Evolutionary conservation across 2,329 filamentous ascomycete species (phyloP).

Genomic region (Chaetomiaceae sp.): DNA sequence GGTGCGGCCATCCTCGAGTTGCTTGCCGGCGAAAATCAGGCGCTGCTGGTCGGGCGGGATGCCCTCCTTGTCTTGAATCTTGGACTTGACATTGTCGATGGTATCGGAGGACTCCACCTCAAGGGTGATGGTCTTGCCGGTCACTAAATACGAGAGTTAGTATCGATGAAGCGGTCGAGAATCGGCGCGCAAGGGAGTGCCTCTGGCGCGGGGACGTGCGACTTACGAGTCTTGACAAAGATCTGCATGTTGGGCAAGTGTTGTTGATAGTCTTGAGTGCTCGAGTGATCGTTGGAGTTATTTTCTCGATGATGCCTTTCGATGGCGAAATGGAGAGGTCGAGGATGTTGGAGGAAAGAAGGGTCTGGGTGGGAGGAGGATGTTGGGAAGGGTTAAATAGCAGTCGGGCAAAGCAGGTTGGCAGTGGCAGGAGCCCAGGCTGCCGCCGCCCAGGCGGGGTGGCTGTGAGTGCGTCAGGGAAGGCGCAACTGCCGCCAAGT

Average conservation of each 20-base stretch:
- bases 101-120: conserved; percentile 75
- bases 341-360: conserved; percentile 20
- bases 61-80: conserved; percentile 89
- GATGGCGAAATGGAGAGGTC: conserved; percentile 17
- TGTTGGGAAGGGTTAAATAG: conserved; percentile 24
- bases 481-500: conserved; percentile 15
- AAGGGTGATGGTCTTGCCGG: conserved; percentile 82
- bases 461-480: conserved; percentile 27
- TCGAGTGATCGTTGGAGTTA: conserved; percentile 8
- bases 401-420: conserved; percentile 13
- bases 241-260: conserved; percentile 71
- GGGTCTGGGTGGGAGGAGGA: conserved; percentile 26
- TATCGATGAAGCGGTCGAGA: conserved; percentile 40
- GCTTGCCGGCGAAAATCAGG: conserved; percentile 66
- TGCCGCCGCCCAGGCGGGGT: conserved; percentile 25
- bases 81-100: conserved; percentile 83
- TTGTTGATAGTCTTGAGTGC: conserved; percentile 21
- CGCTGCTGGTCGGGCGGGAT: conserved; percentile 83
- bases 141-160: conserved; percentile 46
- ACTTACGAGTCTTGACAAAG: conserved; percentile 93
- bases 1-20: conserved; percentile 47
- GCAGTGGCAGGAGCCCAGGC: conserved; percentile 21
- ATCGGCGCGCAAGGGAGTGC: conserved; percentile 29
- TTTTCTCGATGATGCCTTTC: not conserved
- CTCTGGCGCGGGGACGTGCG: conserved; percentile 25